A percentile compares a stretch with the other conserved stretches of the same genome.
These are phyloP conservation scores for Bipolaris sorokiniana DNA, from an alignment of 2,329 filamentous ascomycete genomes.

Conservation along the genomic window DNA sequence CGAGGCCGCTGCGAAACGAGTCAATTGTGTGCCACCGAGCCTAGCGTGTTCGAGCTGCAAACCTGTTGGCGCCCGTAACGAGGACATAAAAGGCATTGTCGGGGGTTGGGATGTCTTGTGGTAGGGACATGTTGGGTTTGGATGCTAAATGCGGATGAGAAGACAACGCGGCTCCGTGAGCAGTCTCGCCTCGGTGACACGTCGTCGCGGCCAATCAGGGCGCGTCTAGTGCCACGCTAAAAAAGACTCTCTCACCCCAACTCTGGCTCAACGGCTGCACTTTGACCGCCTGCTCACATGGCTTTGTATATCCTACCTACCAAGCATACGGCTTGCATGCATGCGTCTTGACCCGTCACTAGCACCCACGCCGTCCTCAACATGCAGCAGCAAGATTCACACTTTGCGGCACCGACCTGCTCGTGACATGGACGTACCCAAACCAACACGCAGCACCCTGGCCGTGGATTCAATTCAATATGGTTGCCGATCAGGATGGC, in stretches of 20 bases:
- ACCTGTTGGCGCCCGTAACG: conserved; percentile 89
- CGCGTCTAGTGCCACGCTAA: no score
- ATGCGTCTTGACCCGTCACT: neutral
- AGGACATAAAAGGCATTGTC: conserved; percentile 62
- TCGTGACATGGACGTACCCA: no score
- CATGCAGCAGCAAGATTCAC: neutral
- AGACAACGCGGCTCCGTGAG: neutral
- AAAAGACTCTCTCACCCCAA: neutral
- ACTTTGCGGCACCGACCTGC: no score
- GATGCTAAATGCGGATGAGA: neutral
- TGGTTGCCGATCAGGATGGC: no score
- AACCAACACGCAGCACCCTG: no score
- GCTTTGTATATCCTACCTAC: no score
- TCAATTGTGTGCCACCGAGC: conserved; percentile 32
- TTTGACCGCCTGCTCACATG: neutral
- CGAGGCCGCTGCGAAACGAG: conserved; percentile 72
- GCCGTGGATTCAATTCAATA: no score
- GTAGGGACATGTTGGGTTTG: conserved; percentile 21
- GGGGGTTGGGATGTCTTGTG: conserved; percentile 32
- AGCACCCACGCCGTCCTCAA: neutral
- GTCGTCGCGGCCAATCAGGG: conserved; percentile 18
- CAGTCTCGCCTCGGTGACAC: conserved; percentile 12
- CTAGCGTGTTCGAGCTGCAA: conserved; percentile 18
- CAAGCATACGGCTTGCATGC: neutral
- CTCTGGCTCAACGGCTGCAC: neutral